Evolutionary conservation across 2,329 filamentous ascomycete species (phyloP).

Genomic region (Exophiala sp.): DNA sequence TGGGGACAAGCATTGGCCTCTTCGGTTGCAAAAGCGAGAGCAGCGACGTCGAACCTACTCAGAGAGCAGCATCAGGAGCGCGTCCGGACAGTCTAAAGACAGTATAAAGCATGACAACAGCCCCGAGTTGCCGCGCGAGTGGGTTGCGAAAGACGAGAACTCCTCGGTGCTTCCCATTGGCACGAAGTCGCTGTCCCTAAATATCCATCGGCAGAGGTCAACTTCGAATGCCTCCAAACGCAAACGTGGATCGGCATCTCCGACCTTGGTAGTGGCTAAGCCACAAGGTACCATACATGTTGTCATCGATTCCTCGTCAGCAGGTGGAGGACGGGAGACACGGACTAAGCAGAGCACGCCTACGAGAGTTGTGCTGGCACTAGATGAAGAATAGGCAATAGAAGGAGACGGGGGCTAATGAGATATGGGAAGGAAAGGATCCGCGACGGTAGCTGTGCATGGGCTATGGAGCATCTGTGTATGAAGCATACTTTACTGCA

Average conservation of each 20-base stretch:
- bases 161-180: background rate
- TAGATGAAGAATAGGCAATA: background rate
- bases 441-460: no score
- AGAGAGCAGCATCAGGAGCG: conserved; percentile 4
- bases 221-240: conserved; percentile 23
- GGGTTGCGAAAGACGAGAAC: background rate
- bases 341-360: background rate
- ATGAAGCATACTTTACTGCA: no score
- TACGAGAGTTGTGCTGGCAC: background rate
- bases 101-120: conserved; percentile 7
- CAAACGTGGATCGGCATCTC: conserved; percentile 18
- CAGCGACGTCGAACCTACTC: conserved; percentile 10
- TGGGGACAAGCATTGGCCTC: background rate
- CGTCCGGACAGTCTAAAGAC: conserved; percentile 1
- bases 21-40: conserved; percentile 6
- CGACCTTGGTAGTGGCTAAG: background rate
- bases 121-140: conserved; percentile 6
- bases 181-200: conserved; percentile 10
- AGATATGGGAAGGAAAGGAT: background rate
- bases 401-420: background rate
- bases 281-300: conserved; percentile 5
- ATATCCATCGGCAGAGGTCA: conserved; percentile 13
- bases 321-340: background rate
- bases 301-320: background rate
- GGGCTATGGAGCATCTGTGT: no score